A percentile compares a stretch with the other conserved stretches of the same genome.
phyloP scores from a whole-genome alignment of 2,329 filamentous ascomycete species.

The Chalaropsis thielavioides region DNA sequence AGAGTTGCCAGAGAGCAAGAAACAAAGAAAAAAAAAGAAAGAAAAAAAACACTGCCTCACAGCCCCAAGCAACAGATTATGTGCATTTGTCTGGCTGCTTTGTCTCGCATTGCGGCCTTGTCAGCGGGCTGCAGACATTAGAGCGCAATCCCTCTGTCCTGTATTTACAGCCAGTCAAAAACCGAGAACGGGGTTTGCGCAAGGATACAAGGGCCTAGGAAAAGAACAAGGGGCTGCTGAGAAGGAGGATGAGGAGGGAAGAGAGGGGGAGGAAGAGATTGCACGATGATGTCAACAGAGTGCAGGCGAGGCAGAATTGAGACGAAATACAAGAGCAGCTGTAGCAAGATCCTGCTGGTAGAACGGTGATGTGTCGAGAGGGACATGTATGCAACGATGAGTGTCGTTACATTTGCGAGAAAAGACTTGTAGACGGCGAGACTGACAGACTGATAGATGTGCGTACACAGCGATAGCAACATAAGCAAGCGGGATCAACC shows the following conservation, averaged over 20 bases:
- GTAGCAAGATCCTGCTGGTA: neutral
- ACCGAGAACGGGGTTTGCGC: neutral
- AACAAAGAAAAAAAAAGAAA: too few relatives aligned
- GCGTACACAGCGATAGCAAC: neutral
- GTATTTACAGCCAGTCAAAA: neutral
- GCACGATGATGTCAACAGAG: conserved; percentile 5
- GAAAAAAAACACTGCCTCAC: neutral
- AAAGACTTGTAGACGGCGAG: too few relatives aligned
- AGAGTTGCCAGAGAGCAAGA: too few relatives aligned
- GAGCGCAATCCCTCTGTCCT: neutral
- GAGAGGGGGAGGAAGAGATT: neutral
- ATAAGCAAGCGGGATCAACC: conserved; percentile 30
- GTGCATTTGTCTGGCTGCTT: too few relatives aligned
- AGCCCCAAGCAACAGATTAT: neutral
- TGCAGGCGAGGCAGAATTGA: neutral
- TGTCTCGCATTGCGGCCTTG: neutral
- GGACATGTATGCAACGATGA: neutral
- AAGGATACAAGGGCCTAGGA: neutral
- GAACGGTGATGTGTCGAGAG: too few relatives aligned
- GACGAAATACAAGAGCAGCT: neutral
- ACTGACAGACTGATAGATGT: neutral
- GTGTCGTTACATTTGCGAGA: neutral
- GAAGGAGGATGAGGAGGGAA: neutral
- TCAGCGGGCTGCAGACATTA: neutral
- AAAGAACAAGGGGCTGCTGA: neutral